Evolutionary conservation across 257 asterid genomes (phyloP).

Genomic region (Mitragyna speciosa): DNA sequence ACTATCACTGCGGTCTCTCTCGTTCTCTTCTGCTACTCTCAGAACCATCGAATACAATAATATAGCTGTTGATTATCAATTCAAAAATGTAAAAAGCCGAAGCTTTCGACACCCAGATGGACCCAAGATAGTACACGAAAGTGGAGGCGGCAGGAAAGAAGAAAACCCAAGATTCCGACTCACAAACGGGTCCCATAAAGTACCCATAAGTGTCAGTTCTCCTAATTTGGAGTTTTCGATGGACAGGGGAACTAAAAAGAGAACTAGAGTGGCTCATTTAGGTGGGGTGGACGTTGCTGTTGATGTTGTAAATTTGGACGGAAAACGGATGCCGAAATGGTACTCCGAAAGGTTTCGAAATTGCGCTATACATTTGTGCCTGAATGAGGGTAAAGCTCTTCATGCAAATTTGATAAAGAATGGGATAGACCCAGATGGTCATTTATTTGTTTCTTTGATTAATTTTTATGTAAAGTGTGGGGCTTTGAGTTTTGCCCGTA

Average conservation of each 20-base stretch:
- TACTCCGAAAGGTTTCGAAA: constrained; percentile 55
- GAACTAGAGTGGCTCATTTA: constrained; percentile 6
- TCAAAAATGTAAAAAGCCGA: constrained; percentile 5
- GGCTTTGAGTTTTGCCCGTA: constrained; percentile 35
- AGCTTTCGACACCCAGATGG: constrained; percentile 17
- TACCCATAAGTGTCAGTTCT: constrained; percentile 9
- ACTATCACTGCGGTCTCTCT: constrained; percentile 18
- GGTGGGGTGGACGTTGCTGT: constrained; percentile 14
- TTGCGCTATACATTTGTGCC: constrained; percentile 41
- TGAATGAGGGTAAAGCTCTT: constrained; percentile 56
- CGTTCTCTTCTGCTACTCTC: constrained; percentile 36
- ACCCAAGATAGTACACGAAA: constrained; percentile 8
- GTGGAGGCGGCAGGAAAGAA: constrained; percentile 23
- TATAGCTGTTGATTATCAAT: constrained; percentile 10
- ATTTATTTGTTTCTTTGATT: constrained; percentile 69
- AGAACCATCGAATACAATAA: constrained; percentile 10
- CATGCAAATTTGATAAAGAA: constrained; percentile 59
- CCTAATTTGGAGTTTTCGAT: constrained; percentile 26
- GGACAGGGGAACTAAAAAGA: constrained; percentile 22
- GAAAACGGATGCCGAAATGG: constrained; percentile 41
- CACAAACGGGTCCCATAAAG: constrained; percentile 18
- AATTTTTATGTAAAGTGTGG: constrained; percentile 74
- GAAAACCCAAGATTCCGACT: constrained; percentile 19
- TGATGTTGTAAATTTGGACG: constrained; percentile 19
- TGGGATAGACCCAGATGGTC: constrained; percentile 56